phyloP scores from a whole-genome alignment of 352 stramenopile genomes.

The Pythium grandisporangium region DNA sequence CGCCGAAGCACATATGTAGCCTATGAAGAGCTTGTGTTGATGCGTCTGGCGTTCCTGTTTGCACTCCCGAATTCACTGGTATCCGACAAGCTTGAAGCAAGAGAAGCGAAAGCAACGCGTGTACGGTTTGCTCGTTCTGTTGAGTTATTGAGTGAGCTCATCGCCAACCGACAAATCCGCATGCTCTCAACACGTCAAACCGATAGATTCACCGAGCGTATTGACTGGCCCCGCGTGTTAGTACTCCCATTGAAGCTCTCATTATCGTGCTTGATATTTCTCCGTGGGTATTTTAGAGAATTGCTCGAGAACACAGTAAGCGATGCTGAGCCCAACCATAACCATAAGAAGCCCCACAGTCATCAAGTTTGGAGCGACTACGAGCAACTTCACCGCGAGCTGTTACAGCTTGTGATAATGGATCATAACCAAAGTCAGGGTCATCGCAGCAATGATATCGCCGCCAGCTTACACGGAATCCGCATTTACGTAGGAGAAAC shows the following conservation, averaged over 20 bases:
- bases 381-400: constrained; percentile 25
- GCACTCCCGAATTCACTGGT: too few relatives aligned
- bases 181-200: neutral
- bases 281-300: constrained; percentile 10
- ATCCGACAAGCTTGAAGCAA: neutral
- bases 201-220: constrained; percentile 1
- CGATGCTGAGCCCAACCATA: neutral
- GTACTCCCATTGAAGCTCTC: constrained; percentile 7
- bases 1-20: constrained; percentile 17
- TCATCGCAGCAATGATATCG: too few relatives aligned
- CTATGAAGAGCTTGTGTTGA: constrained; percentile 44
- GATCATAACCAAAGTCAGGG: too few relatives aligned
- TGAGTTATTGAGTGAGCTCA: constrained; percentile 10
- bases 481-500: constrained; percentile 37
- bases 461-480: too few relatives aligned
- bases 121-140: too few relatives aligned
- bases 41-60: constrained; percentile 46
- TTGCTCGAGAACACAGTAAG: neutral
- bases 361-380: constrained; percentile 34
- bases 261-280: constrained; percentile 6
- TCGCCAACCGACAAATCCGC: constrained; percentile 4
- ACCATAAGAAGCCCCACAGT: constrained; percentile 13
- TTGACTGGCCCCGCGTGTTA: constrained; percentile 7
- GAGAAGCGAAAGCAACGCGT: too few relatives aligned
- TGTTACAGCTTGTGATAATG: constrained; percentile 17